Base-by-base conservation (phyloP, 768 basidiomycete genomes). In the Lyophyllum shimeji region DNA sequence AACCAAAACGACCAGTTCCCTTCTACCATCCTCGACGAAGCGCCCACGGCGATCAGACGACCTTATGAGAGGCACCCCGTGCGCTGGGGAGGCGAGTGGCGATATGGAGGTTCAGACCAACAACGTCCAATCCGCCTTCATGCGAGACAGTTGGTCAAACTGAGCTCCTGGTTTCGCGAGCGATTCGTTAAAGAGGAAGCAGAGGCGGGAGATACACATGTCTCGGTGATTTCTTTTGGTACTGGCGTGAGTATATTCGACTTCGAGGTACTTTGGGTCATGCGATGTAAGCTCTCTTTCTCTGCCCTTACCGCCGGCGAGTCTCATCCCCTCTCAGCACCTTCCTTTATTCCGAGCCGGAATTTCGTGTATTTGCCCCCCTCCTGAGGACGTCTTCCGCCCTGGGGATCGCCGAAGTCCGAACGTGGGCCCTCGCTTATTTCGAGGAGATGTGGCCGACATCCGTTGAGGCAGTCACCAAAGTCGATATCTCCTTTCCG, bases 221-320 rank as follows among this genome's bases (percentile, higher is more conserved):
- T 57, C 50, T 18, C 17, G n/a, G 52, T 53, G 1, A 21, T 57
- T 21, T 46, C 59, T 8, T 61, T 74, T n/a, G n/a, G n/a, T n/a
- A n/a, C n/a, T n/a, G n/a, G n/a, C n/a, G 61, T 73, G 11, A 58
- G 50, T 2, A 65, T 60, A 4, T 34, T 60, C 0, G 77, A 79
- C 53, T 76, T 77, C 44, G 69, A 65, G 40, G 49, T 45, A 2
- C 59, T 75, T 31, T 75, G 8, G 75, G 77, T 23, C 60, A 69
- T 18, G 66, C 64, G 7, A 65, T 71, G 75, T 77, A 57, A 9
- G 72, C 61, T 23, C 43, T 24, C 20, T 29, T 8, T 21, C 17
- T 4, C 42, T 31, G 1, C 31, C 33, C 33, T 51, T 31, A 13
- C 20, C 17, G 3, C 9, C 46, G 12, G 11, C 1, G 18, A 29